Percentiles rank a stretch among this genome's conserved stretches.
Conservation (phyloP, 2,329 filamentous ascomycete genomes). For the Colletotrichum echinochloae region DNA sequence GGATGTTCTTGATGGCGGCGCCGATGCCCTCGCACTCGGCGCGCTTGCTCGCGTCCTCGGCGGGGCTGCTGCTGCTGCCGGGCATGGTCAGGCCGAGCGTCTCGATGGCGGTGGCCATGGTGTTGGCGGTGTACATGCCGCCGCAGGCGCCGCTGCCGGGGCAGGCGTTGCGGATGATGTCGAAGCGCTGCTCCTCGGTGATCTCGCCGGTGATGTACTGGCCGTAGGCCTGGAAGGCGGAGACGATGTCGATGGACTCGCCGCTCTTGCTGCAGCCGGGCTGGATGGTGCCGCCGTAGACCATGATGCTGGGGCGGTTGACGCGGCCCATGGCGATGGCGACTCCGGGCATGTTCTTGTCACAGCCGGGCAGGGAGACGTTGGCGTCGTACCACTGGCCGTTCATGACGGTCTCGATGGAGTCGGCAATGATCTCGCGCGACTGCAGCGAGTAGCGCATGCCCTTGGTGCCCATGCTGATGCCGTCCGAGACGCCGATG, state of each 20-base stretch:
- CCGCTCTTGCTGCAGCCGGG: conserved; percentile 86
- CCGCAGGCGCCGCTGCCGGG: conserved; percentile 75
- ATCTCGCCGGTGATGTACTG: conserved; percentile 94
- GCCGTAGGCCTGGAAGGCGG: conserved; percentile 97
- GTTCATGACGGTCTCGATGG: conserved; percentile 98
- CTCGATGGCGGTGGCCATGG: conserved; percentile 93
- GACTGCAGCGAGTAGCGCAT: conserved; percentile 97
- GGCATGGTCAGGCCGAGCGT: conserved; percentile 89
- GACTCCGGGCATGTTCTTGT: conserved; percentile 99
- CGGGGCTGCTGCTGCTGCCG: conserved; percentile 83
- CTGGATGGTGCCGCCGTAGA: conserved; percentile 95
- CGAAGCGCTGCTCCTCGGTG: conserved; percentile 89
- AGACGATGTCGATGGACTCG: conserved; percentile 90
- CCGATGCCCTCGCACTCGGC: conserved; percentile 80
- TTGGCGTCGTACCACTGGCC: conserved; percentile 99
- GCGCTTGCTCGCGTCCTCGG: conserved; percentile 77
- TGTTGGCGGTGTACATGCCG: conserved; percentile 95
- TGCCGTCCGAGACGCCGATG: conserved; percentile 95
- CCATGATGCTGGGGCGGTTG: conserved; percentile 95
- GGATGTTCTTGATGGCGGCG: conserved; percentile 77
- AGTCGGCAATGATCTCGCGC: conserved; percentile 96
- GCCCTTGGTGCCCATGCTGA: conserved; percentile 97
- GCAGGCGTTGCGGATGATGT: conserved; percentile 95
- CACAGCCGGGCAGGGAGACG: conserved; percentile 95
- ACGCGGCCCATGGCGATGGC: conserved; percentile 94